These are phyloP conservation scores for Cystobasidium onofrii DNA, from an alignment of 768 basidiomycete species.

Conservation along the genomic window DNA sequence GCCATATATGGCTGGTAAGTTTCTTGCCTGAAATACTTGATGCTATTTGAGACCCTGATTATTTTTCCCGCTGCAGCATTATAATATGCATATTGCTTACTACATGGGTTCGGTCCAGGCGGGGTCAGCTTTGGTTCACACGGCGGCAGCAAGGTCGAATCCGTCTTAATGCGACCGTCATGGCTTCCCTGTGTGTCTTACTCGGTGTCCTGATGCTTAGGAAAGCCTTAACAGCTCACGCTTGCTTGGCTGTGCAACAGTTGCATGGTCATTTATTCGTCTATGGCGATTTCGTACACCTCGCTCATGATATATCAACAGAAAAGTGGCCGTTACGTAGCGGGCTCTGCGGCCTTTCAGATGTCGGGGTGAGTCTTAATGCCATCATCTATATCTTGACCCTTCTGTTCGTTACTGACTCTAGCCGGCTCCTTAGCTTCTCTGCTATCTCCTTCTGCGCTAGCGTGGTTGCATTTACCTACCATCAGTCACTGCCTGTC, in stretches of 20 bases:
- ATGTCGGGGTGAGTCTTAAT: neutral
- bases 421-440: neutral
- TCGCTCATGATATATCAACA: conserved; percentile 1
- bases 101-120: neutral
- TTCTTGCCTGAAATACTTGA: no score
- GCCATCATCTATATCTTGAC: no score
- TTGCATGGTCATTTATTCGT: conserved; percentile 5
- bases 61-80: no score
- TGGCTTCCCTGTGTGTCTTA: conserved; percentile 11
- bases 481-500: conserved; percentile 23
- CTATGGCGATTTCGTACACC: neutral
- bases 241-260: neutral
- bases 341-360: conserved; percentile 21
- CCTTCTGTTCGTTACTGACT: no score
- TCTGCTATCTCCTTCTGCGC: neutral
- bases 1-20: neutral
- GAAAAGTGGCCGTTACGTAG: neutral
- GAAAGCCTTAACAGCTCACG: no score
- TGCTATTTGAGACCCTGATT: no score
- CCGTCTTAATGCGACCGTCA: conserved; percentile 23
- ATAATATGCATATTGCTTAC: neutral
- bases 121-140: conserved; percentile 18
- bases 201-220: no score
- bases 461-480: conserved; percentile 19
- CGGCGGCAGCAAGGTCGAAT: neutral